A percentile compares a stretch with the other conserved stretches of the same genome.
Evolutionary conservation across 768 basidiomycete species (phyloP).

Genomic region (Kwoniella sp.): DNA sequence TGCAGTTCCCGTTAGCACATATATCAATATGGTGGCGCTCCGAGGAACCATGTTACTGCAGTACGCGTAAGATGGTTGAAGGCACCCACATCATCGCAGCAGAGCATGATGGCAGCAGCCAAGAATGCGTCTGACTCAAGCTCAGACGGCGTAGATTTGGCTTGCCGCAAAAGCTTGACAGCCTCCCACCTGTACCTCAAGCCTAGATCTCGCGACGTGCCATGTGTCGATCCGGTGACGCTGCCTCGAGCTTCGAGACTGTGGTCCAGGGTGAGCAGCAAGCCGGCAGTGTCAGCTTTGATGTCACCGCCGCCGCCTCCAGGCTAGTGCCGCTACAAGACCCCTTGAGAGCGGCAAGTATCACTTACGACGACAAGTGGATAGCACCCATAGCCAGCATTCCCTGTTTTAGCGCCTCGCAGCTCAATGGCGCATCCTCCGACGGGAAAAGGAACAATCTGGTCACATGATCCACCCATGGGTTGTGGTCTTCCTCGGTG

Average conservation of each 20-base stretch:
- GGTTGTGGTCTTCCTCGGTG: conserved; percentile 19
- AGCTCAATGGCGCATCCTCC: conserved; percentile 7
- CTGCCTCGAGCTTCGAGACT: conserved; percentile 21
- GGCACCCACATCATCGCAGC: conserved; percentile 17
- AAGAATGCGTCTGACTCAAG: conserved; percentile 18
- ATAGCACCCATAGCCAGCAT: conserved; percentile 26
- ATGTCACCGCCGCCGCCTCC: too few species aligned
- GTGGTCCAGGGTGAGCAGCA: too few species aligned
- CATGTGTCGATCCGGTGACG: conserved; percentile 2
- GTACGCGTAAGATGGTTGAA: not conserved
- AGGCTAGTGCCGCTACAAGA: too few species aligned
- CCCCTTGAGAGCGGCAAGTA: too few species aligned
- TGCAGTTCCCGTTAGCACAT: not conserved
- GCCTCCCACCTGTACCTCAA: conserved; percentile 18
- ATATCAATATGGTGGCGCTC: too few species aligned
- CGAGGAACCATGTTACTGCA: not conserved
- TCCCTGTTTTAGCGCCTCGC: conserved; percentile 14
- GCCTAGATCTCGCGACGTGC: conserved; percentile 6
- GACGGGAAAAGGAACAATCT: conserved; percentile 18
- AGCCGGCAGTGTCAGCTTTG: too few species aligned
- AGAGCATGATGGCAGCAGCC: conserved; percentile 9
- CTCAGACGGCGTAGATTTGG: conserved; percentile 11
- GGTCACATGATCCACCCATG: conserved; percentile 26
- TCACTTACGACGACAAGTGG: conserved; percentile 22
- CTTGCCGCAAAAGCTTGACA: conserved; percentile 15